Evolutionary conservation across 2,329 filamentous ascomycete species (phyloP).

Genomic region (Alternaria metachromatica): DNA sequence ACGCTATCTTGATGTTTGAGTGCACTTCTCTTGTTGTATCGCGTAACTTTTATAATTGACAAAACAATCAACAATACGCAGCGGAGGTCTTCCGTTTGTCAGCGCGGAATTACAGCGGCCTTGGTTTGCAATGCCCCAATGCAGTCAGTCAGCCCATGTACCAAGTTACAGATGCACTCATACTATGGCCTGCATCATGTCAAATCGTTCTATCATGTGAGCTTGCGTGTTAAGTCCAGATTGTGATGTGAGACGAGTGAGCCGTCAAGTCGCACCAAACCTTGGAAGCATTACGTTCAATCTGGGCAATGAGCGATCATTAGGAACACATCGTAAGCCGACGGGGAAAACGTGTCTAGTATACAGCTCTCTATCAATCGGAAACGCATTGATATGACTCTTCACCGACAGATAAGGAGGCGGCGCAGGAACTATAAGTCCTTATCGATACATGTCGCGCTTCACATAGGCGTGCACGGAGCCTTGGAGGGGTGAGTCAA

Average conservation of each 20-base stretch:
- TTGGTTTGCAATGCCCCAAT: neutral
- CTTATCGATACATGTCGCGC: conserved; percentile 27
- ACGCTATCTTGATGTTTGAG: neutral
- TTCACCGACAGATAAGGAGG: conserved; percentile 19
- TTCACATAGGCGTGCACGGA: conserved; percentile 20
- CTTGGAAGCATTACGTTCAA: neutral
- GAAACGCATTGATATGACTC: neutral
- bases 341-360: neutral
- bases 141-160: neutral
- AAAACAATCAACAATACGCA: neutral
- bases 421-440: conserved; percentile 2
- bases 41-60: neutral
- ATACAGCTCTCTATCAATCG: neutral
- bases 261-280: neutral
- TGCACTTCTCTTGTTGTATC: neutral
- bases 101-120: conserved; percentile 37
- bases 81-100: conserved; percentile 26
- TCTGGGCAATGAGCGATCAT: neutral
- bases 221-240: neutral
- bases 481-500: conserved; percentile 14
- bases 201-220: neutral
- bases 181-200: neutral
- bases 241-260: neutral
- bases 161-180: neutral
- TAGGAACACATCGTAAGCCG: neutral